Evolutionary conservation across 140 eudicot species (phyloP), one percentile per base, ranked within the genome.

Genomic region (Flaveria floridana): DNA sequence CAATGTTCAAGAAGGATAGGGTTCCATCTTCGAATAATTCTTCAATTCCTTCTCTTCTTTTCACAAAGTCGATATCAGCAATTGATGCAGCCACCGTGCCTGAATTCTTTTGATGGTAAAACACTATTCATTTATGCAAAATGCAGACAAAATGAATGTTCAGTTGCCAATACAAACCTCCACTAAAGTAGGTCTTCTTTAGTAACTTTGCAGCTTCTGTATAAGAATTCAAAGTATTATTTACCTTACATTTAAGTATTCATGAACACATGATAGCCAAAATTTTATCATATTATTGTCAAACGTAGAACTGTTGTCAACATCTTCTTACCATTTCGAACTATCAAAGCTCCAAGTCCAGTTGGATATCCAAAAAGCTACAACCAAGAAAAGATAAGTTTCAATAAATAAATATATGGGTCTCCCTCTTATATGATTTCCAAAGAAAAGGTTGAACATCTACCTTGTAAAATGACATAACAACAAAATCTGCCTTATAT

Each of bases 341-440:
- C 97, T 72, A 93, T 76, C 77, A 93, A 91, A 42, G 98, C 97
- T 78, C 98, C 97, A 80, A 93, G 91, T 78, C 98, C 98, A 74
- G 93, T 90, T 75, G 98, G 98, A 79, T 93, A 93, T 71, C 98
- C 98, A 82, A 93, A 93, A 59, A 93, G 76, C 98, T 93, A 71
- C 20, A 44, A 23, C 72, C 47, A 64, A 70, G 67, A 15, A 70
- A 72, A 57, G 52, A 70, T 30, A 67, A 65, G 52, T 18, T 14
- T 48, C 67, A 4, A 57, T 68, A 61, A 34, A 47, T 28, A 44
- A 13, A 56, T 51, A 44, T 15, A 25, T 15, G 10, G 7, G 44
- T 65, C 20, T 30, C 30, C 65, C 34, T 72, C 23, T 21, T 66
- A 76, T 74, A 48, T 20, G 15, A 34, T 62, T 72, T 82, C 47